Percentiles rank a stretch among this genome's conserved stretches.
Conservation (phyloP, 2,329 filamentous ascomycete species). For the Didymella glomerata region DNA sequence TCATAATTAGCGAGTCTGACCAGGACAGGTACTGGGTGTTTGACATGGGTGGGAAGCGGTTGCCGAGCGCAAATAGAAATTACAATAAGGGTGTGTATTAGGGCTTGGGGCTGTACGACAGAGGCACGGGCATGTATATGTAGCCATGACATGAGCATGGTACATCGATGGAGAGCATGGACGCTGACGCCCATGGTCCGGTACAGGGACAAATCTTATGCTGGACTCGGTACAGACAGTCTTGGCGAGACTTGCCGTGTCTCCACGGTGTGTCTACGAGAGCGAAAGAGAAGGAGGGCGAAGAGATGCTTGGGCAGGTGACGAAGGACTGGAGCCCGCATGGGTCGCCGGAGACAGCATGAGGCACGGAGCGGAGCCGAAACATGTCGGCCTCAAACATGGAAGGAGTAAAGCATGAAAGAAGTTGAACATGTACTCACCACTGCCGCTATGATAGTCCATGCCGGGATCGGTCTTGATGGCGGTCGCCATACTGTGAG, state of each 20-base stretch:
- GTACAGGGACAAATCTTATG: constrained; percentile 36
- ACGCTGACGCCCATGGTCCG: constrained; percentile 34
- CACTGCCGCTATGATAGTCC: constrained; percentile 47
- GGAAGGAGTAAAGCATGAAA: constrained; percentile 37
- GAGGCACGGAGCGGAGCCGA: constrained; percentile 42
- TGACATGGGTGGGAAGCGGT: constrained; percentile 20
- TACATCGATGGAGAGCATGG: constrained; percentile 32
- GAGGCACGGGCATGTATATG: constrained; percentile 46
- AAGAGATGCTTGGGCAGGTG: constrained; percentile 17
- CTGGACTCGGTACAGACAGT: constrained; percentile 29
- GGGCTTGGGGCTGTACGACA: constrained; percentile 36
- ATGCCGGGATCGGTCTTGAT: constrained; percentile 46
- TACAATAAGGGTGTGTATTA: constrained; percentile 38
- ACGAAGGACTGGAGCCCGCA: constrained; percentile 30
- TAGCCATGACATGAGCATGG: constrained; percentile 32
- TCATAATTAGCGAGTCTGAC: constrained; percentile 47
- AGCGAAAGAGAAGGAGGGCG: constrained; percentile 24
- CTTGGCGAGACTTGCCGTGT: constrained; percentile 45
- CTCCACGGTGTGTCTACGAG: constrained; percentile 38
- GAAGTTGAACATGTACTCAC: constrained; percentile 34
- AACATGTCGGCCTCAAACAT: constrained; percentile 46
- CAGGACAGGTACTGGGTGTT: constrained; percentile 44
- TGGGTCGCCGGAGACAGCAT: constrained; percentile 21
- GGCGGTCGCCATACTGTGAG: constrained; percentile 44
- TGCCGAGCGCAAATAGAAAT: constrained; percentile 37